Base-by-base conservation (phyloP, 495 filamentous ascomycete species). In the Aspergillus indologenus region DNA sequence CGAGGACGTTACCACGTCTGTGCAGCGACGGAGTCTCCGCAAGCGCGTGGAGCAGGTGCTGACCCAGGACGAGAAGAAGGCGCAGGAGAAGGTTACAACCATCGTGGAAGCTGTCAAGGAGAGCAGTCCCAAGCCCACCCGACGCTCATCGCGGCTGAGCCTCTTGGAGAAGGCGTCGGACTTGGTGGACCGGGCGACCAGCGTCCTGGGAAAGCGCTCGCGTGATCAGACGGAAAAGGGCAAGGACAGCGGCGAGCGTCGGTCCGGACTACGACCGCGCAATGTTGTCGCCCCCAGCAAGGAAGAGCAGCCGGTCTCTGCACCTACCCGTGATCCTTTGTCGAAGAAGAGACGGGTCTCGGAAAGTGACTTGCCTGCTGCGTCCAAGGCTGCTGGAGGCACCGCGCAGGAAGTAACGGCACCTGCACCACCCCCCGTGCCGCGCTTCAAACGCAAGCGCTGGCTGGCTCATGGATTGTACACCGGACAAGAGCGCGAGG, bases 391-490 rank as follows among this genome's bases (percentile, higher is more conserved):
- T 43, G 63, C 76, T 52, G 65, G 72, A 64, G 62, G 64, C 12
- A 58, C 65, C 40, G 63, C 61, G 5, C 67, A 74, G 42, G 71
- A 77, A 26, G 75, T 75, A 51, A 65, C 75, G n/a, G 62, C 64
- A 2, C 45, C 63, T 14, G 57, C 68, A 1, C 80, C 75, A 52
- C 50, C 34, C 34, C 34, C 71, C 23, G 73, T 81, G 49, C 71
- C 75, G 5, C 72, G 70, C 24, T 67, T 65, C 48, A 77, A 65
- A 59, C 64, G 66, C 42, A 95, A 92, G 79, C 79, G 84, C 42
- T 97, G 90, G 86, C 68, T 92, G 51, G 75, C 80, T 55, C 87
- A 91, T 65, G 93, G 93, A 2, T 73, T 98, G n/a, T 98, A 95
- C 66, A 84, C 90, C 4, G 94, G 93, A 18, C 94, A 97, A 66